Base-by-base conservation (phyloP, 345 rosid genomes). In the Noccaea caerulescens region DNA sequence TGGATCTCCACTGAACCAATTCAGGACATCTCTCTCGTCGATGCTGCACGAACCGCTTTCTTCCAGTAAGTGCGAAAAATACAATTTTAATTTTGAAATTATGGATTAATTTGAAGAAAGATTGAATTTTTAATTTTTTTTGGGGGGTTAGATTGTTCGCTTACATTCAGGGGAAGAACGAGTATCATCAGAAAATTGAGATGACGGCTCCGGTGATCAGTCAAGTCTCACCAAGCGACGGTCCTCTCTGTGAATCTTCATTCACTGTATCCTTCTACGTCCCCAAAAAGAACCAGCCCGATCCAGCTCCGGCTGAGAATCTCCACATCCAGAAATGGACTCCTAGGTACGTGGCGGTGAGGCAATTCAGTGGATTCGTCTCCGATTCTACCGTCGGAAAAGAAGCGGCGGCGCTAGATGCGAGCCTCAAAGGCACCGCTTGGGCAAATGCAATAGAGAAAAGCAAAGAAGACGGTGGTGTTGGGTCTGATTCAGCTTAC, bases 151-250 rank as follows among this genome's bases (percentile, higher is more conserved):
- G 98, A 76, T 69, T 93, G 66, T 93, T 93, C 27, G 84, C 80
- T 53, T 90, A 90, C 85, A 93, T 93, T 18, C 92, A 87, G 52
- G 98, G 97, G 64, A 88, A 85, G 81, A 93, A 93, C 73, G 63
- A 58, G 16, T 84, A 86, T 57, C 52, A 68, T 6, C 67, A 84
- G 63, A 72, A 79, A 65, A 86, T 90, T 44, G 98, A 90, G 80
- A 93, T 93, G 98, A 93, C 98, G 18, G 96, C 80, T 44, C 98
- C 97, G 0, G 96, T 93, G 5, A 72, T 87, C 32, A 38, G 85
- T 8, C 76, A 93, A 72, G 89, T 87, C n/a, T 67, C 72, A 43
- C 98, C 97, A 18, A 87, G 97, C 38, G 93, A 93, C 5, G 98
- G 97, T 38, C 97, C 98, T 3, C 75, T 93, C 41, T 93, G 96